Evolutionary conservation across 2,329 filamentous ascomycete genomes (phyloP).

Genomic region (Sporothrix curviconia): DNA sequence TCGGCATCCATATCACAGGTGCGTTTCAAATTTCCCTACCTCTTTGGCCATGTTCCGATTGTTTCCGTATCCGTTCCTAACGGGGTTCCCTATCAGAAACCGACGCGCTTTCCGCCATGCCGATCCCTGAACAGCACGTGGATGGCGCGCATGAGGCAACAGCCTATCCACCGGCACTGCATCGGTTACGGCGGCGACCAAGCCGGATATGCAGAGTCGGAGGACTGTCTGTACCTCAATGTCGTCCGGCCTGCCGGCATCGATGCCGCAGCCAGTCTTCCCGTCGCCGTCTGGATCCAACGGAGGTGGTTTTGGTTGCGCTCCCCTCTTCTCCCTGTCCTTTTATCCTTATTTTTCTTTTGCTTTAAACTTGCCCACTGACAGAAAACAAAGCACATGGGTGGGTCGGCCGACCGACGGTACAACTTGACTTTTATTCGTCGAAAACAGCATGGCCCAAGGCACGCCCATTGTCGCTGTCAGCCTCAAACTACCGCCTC

Average conservation of each 20-base stretch:
- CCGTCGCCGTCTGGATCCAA: slow-evolving; percentile 56
- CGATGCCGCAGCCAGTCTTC: slow-evolving; percentile 29
- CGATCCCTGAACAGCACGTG: slow-evolving; percentile 34
- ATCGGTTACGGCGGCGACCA: slow-evolving; percentile 40
- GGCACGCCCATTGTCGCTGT: slow-evolving; percentile 41
- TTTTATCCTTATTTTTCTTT: not conserved
- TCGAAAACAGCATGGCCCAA: slow-evolving; percentile 37
- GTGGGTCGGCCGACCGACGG: slow-evolving; percentile 37
- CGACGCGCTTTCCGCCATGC: slow-evolving; percentile 33
- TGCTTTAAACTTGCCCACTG: too few species aligned
- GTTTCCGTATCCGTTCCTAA: too few species aligned
- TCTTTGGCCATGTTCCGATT: too few species aligned
- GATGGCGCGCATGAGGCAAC: slow-evolving; percentile 34
- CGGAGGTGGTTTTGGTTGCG: slow-evolving; percentile 30
- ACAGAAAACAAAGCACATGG: too few species aligned
- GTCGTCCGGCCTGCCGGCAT: slow-evolving; percentile 49
- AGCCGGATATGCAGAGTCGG: slow-evolving; percentile 26
- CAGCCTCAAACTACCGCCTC: slow-evolving; percentile 41
- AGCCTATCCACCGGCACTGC: slow-evolving; percentile 39
- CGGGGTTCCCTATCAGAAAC: slow-evolving; percentile 24
- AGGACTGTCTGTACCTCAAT: slow-evolving; percentile 58
- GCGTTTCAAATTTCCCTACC: too few species aligned
- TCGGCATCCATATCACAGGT: slow-evolving; percentile 48
- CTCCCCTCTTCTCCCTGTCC: too few species aligned
- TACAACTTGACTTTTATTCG: slow-evolving; percentile 57